Percentiles rank a stretch among this genome's conserved stretches.
Conservation (phyloP, 2,329 filamentous ascomycete species). For the Aspergillus proliferans region DNA sequence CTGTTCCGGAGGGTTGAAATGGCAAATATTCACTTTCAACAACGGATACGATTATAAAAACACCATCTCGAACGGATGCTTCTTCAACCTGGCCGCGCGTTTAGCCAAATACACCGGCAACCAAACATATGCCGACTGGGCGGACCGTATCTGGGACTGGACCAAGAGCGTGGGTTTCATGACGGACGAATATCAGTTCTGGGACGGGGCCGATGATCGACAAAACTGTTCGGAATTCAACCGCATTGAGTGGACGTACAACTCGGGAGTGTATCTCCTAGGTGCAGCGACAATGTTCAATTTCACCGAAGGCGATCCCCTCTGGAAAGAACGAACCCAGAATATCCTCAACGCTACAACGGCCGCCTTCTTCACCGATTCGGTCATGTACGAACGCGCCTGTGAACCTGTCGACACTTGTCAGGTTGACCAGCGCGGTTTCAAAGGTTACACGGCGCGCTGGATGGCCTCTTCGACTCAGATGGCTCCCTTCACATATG, state of each 20-base stretch:
- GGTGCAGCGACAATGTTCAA: conserved; percentile 55
- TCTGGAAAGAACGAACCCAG: conserved; percentile 50
- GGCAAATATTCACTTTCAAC: conserved; percentile 31
- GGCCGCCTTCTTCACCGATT: conserved; percentile 45
- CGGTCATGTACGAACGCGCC: conserved; percentile 54
- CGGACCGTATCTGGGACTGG: conserved; percentile 59
- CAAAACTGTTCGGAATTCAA: conserved; percentile 48
- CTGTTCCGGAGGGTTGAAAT: conserved; percentile 63
- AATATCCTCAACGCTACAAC: conserved; percentile 51
- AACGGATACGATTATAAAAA: conserved; percentile 30
- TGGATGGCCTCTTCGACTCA: conserved; percentile 55
- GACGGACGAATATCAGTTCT: conserved; percentile 46
- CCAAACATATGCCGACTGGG: conserved; percentile 52
- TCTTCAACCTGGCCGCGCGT: conserved; percentile 27
- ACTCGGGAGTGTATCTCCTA: conserved; percentile 49
- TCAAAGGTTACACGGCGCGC: conserved; percentile 60
- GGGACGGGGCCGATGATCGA: conserved; percentile 49
- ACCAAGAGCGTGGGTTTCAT: conserved; percentile 46
- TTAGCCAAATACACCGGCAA: conserved; percentile 27
- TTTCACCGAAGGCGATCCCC: conserved; percentile 30
- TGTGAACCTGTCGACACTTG: conserved; percentile 53
- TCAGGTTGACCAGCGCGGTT: conserved; percentile 58
- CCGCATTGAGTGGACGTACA: conserved; percentile 53
- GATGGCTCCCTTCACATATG: conserved; percentile 51
- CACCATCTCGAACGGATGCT: conserved; percentile 28